Base-by-base conservation (phyloP, 441 rosid genomes). In the Jatropha multifida region DNA sequence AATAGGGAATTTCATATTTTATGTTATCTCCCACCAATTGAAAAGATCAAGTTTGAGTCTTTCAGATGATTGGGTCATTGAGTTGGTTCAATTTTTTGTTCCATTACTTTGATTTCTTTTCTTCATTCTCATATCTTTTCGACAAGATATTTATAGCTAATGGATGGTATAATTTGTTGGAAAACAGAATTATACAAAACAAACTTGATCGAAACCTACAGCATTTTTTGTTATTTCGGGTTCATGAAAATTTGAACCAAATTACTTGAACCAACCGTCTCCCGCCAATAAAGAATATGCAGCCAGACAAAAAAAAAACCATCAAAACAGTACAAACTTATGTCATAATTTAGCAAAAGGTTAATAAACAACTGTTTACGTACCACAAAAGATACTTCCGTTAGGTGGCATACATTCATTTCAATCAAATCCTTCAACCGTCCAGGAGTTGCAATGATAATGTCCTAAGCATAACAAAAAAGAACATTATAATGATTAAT, bases 381-480 rank as follows among this genome's bases (percentile, higher is more conserved):
- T 86, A 92, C 99, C 94, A 90, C 94, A 86, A 84, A 91, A 78
- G 96, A 92, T 58, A 90, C 94, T 48, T 93, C 97, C 2, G 59
- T 76, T 74, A 95, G 97, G 71, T 76, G 76, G 81, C 96, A 92
- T 65, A 85, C 90, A 55, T 87, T 88, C 88, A 86, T 89, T 69
- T 90, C 96, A 74, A 92, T 92, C 81, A 93, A 79, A 84, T 92
- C 98, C 88, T 85, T 92, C 88, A 95, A 81, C 54, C 97, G 96
- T 76, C 99, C 98, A 38, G 99, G 99, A 18, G 98, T 95, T 81
- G 90, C 98, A 82, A 93, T 87, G 80, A 93, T 91, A 74, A 92
- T 85, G 71, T 95, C 98, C 97, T 95, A 76, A 71, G 58, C 11
- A 55, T 3, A 60, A 68, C 41, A 65, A 56, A 75, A 79, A 65